Percentiles rank a stretch among this genome's conserved stretches.
These are phyloP conservation scores for Cryptosporidium ryanae DNA, from an alignment of 169 alveolate genomes.

Conservation along the genomic window DNA sequence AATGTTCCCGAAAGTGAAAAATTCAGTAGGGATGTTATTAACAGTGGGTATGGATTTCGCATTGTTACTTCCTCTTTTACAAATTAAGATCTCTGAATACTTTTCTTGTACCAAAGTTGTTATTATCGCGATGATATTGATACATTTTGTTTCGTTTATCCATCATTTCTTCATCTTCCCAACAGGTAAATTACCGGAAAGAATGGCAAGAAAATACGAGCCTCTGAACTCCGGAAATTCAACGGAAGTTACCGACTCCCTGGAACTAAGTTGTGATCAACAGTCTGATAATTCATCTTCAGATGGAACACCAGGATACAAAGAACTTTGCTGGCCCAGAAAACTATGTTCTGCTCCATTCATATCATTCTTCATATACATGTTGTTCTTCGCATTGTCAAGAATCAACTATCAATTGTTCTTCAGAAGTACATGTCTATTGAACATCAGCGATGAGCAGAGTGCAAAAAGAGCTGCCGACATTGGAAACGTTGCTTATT, in stretches of 20 bases:
- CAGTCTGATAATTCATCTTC: not conserved
- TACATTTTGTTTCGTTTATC: conserved; percentile 3
- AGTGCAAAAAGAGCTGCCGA: conserved; percentile 62
- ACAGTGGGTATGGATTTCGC: conserved; percentile 72
- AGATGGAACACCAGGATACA: conserved; percentile 44
- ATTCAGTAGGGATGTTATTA: conserved; percentile 63
- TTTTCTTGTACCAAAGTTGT: conserved; percentile 40
- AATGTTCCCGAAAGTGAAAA: conserved; percentile 64
- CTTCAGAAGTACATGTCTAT: conserved; percentile 54
- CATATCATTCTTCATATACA: conserved; percentile 44
- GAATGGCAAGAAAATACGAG: conserved; percentile 12
- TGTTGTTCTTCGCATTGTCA: conserved; percentile 54
- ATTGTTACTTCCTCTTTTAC: conserved; percentile 35
- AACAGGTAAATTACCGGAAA: conserved; percentile 30
- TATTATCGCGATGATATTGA: conserved; percentile 8
- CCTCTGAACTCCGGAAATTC: not conserved
- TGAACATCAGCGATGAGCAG: conserved; percentile 26
- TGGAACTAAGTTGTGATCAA: not conserved
- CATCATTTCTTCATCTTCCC: conserved; percentile 66
- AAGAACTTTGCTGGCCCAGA: conserved; percentile 36
- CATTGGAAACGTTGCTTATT: conserved; percentile 38
- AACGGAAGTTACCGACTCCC: not conserved
- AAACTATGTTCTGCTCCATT: conserved; percentile 40
- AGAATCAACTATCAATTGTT: conserved; percentile 63
- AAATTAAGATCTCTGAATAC: conserved; percentile 12